Evolutionary conservation across 441 rosid genomes (phyloP), one percentile per base, ranked within the genome.

Genomic region (Pelargonium australe): DNA sequence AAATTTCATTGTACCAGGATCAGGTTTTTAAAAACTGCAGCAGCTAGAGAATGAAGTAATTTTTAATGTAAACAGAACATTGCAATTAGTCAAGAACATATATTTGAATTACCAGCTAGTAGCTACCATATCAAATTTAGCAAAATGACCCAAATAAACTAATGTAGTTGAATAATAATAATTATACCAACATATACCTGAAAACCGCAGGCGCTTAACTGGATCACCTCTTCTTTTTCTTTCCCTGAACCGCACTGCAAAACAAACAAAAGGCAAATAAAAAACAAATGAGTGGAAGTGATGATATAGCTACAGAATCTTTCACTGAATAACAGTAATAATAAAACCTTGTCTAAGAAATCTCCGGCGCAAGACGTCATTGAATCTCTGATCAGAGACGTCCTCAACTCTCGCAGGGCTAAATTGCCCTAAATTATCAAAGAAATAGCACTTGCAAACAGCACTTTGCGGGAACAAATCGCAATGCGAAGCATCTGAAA

Each of bases 361-460:
- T 73, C 94, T 81, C 25, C 95, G 87, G 64, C 85, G 91, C 70
- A 91, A 85, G 63, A 82, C 85, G 65, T 89, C 88, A n/a, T 73
- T 75, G 78, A 89, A 88, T 76, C 88, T 81, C 40, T 67, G 44
- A 70, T 81, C 83, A 64, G 86, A 85, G 65, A 75, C 78, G 40
- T 80, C 84, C n/a, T 60, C 81, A 16, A 66, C 72, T 34, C 40
- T 64, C 58, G 78, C 58, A 16, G 82, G 77, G 75, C 82, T 81
- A 28, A 69, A 44, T 68, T 78, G 84, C 78, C 97, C 97, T 85
- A 90, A 76, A 72, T 81, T 78, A 69, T 87, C 83, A 69, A 87
- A 91, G 87, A 95, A 87, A 80, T 86, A 86, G 79, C 97, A 90
- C 84, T 90, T 88, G 85, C 94, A 88, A 43, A 85, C 78, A 49